Percentiles rank a stretch among this genome's conserved stretches.
Evolutionary conservation across 139 green algal species (phyloP).

Genomic region (Coelastrella sp.): DNA sequence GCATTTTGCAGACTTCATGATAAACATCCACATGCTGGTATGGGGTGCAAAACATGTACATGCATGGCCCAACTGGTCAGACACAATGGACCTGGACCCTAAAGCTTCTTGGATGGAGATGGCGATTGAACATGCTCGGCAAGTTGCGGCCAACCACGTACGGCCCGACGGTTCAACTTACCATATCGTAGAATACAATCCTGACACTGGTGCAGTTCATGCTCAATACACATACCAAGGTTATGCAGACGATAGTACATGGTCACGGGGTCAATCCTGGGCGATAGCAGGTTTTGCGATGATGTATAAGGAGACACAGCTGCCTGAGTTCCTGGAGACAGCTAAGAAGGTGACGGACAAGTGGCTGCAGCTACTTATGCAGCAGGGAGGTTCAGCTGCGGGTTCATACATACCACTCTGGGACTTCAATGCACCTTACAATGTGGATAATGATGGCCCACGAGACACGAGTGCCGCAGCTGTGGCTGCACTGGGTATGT

Average conservation of each 20-base stretch:
- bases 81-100: conserved; percentile 7
- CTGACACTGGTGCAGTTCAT: background rate
- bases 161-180: conserved; percentile 45
- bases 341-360: conserved; percentile 12
- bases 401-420: conserved; percentile 27
- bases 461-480: conserved; percentile 20
- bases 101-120: conserved; percentile 26
- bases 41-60: conserved; percentile 33
- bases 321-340: conserved; percentile 23
- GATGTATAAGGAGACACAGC: conserved; percentile 10
- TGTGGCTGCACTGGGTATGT: conserved; percentile 29
- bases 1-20: conserved; percentile 48
- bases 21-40: conserved; percentile 35
- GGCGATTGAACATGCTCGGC: conserved; percentile 24
- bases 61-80: background rate
- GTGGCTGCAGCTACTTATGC: conserved; percentile 12
- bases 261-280: conserved; percentile 41
- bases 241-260: conserved; percentile 4
- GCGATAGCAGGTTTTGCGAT: conserved; percentile 24
- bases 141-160: conserved; percentile 44
- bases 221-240: conserved; percentile 35
- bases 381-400: background rate
- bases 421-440: conserved; percentile 45
- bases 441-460: conserved; percentile 12
- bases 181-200: conserved; percentile 45